These are phyloP conservation scores for Fusarium chlamydosporum DNA, from an alignment of 2,329 filamentous ascomycete genomes.

Conservation along the genomic window DNA sequence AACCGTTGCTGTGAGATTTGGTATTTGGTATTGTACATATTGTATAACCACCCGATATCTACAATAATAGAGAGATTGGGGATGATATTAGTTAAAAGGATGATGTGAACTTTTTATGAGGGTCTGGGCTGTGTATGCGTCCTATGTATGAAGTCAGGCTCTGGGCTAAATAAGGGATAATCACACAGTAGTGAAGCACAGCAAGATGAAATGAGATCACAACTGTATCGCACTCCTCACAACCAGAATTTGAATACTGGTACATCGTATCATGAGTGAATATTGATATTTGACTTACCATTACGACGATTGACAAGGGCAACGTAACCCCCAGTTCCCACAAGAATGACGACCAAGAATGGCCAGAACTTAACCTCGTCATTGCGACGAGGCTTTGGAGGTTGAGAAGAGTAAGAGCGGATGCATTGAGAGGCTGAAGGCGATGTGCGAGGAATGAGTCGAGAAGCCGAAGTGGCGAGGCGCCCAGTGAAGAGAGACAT, in stretches of 20 bases:
- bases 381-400: constrained; percentile 55
- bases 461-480: constrained; percentile 47
- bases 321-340: constrained; percentile 65
- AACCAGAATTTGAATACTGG: not conserved
- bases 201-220: not conserved
- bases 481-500: constrained; percentile 50
- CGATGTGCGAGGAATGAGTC: constrained; percentile 35
- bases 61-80: not conserved
- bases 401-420: constrained; percentile 61
- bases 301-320: constrained; percentile 65
- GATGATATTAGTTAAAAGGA: constrained; percentile 22
- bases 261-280: not conserved
- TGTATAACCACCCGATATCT: constrained; percentile 5
- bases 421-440: constrained; percentile 38
- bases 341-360: constrained; percentile 65
- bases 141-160: constrained; percentile 22
- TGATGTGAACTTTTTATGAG: constrained; percentile 38
- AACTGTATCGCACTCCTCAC: not conserved
- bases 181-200: constrained; percentile 1
- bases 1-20: constrained; percentile 4
- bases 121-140: constrained; percentile 35
- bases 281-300: constrained; percentile 57
- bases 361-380: constrained; percentile 70
- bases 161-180: not conserved
- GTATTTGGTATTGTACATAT: constrained; percentile 27